phyloP scores from a whole-genome alignment of 176 grass and related monocot genomes.

The Carex littledalei region DNA sequence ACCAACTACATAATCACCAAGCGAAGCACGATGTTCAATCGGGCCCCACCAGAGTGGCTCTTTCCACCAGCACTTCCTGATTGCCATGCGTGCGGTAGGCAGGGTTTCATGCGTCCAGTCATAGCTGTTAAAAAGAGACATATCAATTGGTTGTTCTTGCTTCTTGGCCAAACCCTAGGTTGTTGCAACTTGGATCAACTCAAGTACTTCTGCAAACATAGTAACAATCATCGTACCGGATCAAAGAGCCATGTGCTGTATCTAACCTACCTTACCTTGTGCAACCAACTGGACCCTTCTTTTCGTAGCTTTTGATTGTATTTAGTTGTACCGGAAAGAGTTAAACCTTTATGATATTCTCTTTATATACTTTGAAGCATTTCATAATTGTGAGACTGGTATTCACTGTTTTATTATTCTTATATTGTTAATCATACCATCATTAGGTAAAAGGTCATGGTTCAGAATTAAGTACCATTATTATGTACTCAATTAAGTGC shows the following conservation, averaged over 20 bases:
- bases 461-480: background rate
- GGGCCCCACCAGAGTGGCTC: conserved; percentile 34
- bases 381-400: background rate
- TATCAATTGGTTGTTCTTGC: conserved; percentile 77
- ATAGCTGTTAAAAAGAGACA: conserved; percentile 40
- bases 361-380: background rate
- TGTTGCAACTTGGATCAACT: conserved; percentile 66
- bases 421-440: too few relatives aligned
- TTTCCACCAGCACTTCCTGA: background rate
- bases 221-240: conserved; percentile 40
- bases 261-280: conserved; percentile 41
- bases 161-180: conserved; percentile 56
- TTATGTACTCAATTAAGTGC: background rate
- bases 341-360: background rate
- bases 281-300: conserved; percentile 40
- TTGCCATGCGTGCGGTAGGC: conserved; percentile 30
- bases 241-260: conserved; percentile 71
- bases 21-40: conserved; percentile 45
- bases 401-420: too few relatives aligned
- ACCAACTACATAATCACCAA: conserved; percentile 22
- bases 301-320: conserved; percentile 7
- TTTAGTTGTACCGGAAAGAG: background rate
- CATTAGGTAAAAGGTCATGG: too few relatives aligned
- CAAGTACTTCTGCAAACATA: conserved; percentile 71
- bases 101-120: conserved; percentile 25